Evolutionary conservation across 2,329 filamentous ascomycete species (phyloP).

Genomic region (Trichophyton rubrum): DNA sequence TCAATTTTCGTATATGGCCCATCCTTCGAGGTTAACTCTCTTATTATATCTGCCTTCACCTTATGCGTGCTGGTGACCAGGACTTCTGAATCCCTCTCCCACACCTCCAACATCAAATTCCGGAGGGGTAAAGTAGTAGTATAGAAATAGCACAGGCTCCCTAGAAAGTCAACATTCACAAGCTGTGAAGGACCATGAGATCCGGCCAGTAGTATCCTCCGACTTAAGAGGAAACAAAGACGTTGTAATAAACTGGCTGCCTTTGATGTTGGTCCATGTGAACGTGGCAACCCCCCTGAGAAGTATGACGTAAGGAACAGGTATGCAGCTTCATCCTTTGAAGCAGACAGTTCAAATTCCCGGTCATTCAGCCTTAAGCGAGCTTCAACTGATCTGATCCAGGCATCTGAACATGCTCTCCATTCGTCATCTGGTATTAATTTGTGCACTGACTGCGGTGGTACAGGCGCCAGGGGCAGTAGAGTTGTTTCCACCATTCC

Average conservation of each 20-base stretch:
- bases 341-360: slow-evolving; percentile 42
- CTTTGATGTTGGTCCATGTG: slow-evolving; percentile 16
- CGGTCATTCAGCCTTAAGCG: slow-evolving; percentile 49
- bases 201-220: slow-evolving; percentile 42
- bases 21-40: slow-evolving; percentile 18
- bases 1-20: slow-evolving; percentile 13
- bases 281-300: slow-evolving; percentile 35
- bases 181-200: slow-evolving; percentile 37
- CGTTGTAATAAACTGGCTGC: slow-evolving; percentile 46
- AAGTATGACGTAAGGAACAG: slow-evolving; percentile 58
- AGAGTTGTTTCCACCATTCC: background rate
- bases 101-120: slow-evolving; percentile 40
- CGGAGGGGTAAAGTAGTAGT: slow-evolving; percentile 48
- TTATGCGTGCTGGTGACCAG: slow-evolving; percentile 28
- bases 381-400: slow-evolving; percentile 54
- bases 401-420: slow-evolving; percentile 64
- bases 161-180: slow-evolving; percentile 54
- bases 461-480: slow-evolving; percentile 67
- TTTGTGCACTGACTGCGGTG: slow-evolving; percentile 53
- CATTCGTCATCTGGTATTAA: slow-evolving; percentile 59
- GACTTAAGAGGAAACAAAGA: slow-evolving; percentile 51
- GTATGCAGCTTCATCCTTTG: slow-evolving; percentile 46
- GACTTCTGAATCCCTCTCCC: slow-evolving; percentile 24
- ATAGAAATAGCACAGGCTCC: slow-evolving; percentile 55
- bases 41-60: slow-evolving; percentile 24